Percentiles rank a stretch among this genome's conserved stretches.
Conservation (phyloP, 345 rosid genomes). For the Anacardium occidentale region DNA sequence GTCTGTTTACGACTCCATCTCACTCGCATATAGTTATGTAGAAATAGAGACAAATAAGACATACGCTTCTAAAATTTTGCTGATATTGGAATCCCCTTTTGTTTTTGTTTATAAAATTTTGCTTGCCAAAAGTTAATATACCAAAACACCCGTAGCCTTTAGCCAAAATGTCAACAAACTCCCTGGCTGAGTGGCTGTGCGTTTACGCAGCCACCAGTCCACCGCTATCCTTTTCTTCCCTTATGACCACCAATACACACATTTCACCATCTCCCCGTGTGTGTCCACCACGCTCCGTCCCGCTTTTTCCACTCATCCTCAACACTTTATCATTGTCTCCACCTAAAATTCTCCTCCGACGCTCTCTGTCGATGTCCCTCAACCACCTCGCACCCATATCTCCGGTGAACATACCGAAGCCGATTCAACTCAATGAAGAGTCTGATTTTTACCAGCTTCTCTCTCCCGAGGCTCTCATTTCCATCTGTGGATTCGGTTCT, state of each 20-base stretch:
- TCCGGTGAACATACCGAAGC: constrained; percentile 21
- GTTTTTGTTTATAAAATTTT: too few species aligned
- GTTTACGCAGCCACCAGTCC: not conserved
- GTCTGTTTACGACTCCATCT: too few species aligned
- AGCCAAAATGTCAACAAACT: not conserved
- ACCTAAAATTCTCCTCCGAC: constrained; percentile 23
- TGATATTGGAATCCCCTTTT: too few species aligned
- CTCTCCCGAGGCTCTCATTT: constrained; percentile 62
- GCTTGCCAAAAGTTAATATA: too few species aligned
- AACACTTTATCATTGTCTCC: not conserved
- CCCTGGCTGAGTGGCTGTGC: not conserved
- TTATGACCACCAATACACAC: not conserved
- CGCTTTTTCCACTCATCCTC: not conserved
- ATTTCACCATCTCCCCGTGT: constrained; percentile 1
- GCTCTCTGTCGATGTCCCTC: constrained; percentile 23
- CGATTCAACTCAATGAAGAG: constrained; percentile 46
- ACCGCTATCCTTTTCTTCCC: not conserved
- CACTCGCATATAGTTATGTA: too few species aligned
- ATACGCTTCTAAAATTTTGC: too few species aligned
- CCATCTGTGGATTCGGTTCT: constrained; percentile 93
- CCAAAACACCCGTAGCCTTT: not conserved
- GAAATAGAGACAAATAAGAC: too few species aligned
- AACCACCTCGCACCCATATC: constrained; percentile 15
- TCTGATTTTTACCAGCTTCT: constrained; percentile 58
- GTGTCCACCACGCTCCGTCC: constrained; percentile 16